These are phyloP conservation scores for Phtheirospermum japonicum DNA, from an alignment of 257 asterid species.

Conservation along the genomic window DNA sequence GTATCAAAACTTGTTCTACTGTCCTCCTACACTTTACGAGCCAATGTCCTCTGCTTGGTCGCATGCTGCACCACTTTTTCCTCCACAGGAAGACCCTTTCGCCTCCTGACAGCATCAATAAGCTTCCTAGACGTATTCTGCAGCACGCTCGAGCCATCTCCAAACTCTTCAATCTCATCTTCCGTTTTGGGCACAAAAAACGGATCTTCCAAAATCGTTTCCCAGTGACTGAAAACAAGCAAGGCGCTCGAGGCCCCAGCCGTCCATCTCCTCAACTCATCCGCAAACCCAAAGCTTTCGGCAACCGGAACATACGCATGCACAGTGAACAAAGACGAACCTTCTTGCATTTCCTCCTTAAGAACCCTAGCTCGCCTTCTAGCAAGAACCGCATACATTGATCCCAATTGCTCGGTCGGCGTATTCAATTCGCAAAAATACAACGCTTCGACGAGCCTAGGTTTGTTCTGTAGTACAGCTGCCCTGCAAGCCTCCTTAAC, in stretches of 20 bases:
- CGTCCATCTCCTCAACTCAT: conserved; percentile 87
- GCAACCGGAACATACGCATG: conserved; percentile 89
- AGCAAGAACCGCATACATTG: conserved; percentile 82
- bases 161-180: conserved; percentile 81
- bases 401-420: conserved; percentile 78
- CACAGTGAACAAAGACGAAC: conserved; percentile 79
- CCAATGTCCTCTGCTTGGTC: conserved; percentile 82
- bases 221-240: conserved; percentile 90
- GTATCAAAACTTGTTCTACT: background rate
- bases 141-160: conserved; percentile 70
- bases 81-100: conserved; percentile 77
- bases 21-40: conserved; percentile 70
- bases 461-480: conserved; percentile 68
- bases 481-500: conserved; percentile 93
- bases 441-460: conserved; percentile 79
- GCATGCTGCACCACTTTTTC: conserved; percentile 84
- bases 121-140: conserved; percentile 76
- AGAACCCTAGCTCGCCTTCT: conserved; percentile 78
- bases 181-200: conserved; percentile 86
- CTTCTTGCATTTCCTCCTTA: conserved; percentile 98
- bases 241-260: conserved; percentile 84
- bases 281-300: conserved; percentile 91
- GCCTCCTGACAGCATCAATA: conserved; percentile 69
- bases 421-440: conserved; percentile 87
- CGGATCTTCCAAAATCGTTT: conserved; percentile 67